Evolutionary conservation across 306 rosid genomes (phyloP).

Genomic region (Malus fusca): DNA sequence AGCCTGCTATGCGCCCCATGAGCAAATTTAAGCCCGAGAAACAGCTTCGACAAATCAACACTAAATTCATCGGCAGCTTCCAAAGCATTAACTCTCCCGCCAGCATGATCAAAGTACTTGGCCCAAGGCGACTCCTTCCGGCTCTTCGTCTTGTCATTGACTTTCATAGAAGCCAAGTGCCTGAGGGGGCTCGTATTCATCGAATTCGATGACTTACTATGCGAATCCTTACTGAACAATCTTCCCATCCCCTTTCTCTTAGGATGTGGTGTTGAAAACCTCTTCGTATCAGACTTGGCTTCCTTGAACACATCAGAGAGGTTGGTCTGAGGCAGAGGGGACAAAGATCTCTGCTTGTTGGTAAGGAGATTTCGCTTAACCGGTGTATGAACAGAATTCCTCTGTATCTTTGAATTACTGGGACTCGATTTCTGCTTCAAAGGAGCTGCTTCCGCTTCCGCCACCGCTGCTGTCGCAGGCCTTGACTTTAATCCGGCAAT

Average conservation of each 20-base stretch:
- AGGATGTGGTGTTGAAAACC: slow-evolving; percentile 72
- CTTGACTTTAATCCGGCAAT: slow-evolving; percentile 40
- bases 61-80: slow-evolving; percentile 69
- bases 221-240: slow-evolving; percentile 31
- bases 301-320: slow-evolving; percentile 59
- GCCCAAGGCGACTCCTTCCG: slow-evolving; percentile 64
- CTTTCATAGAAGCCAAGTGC: slow-evolving; percentile 35
- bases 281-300: slow-evolving; percentile 55
- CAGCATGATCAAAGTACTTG: slow-evolving; percentile 58
- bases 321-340: slow-evolving; percentile 49
- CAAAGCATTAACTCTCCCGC: slow-evolving; percentile 66
- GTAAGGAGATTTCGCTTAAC: slow-evolving; percentile 10
- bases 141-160: slow-evolving; percentile 33
- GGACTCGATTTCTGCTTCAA: slow-evolving; percentile 15
- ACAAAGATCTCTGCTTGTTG: slow-evolving; percentile 66
- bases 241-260: slow-evolving; percentile 43
- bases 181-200: slow-evolving; percentile 35
- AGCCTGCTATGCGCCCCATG: slow-evolving; percentile 96
- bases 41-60: slow-evolving; percentile 71
- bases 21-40: slow-evolving; percentile 82
- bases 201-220: slow-evolving; percentile 16
- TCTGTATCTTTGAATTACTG: not conserved
- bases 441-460: not conserved
- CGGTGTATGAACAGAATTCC: not conserved
- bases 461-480: slow-evolving; percentile 4